Conservation (phyloP, 192 early-diverging fungal genomes). For the Jimgerdemannia flammicorona region DNA sequence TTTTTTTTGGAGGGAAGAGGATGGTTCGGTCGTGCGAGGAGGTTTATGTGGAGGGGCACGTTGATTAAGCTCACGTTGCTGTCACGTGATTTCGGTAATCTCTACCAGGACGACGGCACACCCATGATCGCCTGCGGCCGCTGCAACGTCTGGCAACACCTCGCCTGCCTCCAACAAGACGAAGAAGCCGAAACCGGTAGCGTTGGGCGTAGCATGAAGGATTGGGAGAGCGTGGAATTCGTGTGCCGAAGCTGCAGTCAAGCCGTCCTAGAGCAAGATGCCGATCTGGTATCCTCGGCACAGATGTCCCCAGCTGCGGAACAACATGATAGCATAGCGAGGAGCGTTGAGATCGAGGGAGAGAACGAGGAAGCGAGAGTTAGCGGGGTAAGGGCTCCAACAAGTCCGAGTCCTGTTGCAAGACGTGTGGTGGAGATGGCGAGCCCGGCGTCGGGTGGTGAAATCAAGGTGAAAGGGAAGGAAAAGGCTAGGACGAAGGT, state of each 20-base stretch:
- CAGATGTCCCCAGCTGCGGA: conserved; percentile 11
- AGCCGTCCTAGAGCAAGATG: conserved; percentile 6
- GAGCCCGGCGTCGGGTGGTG: not conserved
- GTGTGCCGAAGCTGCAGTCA: conserved; percentile 41
- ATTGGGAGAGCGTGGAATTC: conserved; percentile 47
- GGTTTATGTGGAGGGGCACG: too few relatives aligned
- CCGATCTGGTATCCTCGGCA: conserved; percentile 18
- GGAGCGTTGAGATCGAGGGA: not conserved
- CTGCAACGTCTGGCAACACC: conserved; percentile 72
- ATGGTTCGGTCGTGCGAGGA: not conserved
- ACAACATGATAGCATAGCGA: conserved; percentile 13
- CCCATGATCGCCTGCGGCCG: conserved; percentile 69
- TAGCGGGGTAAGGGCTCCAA: not conserved
- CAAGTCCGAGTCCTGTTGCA: not conserved
- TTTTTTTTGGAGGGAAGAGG: not conserved
- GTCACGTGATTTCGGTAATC: not conserved
- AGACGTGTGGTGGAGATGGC: not conserved
- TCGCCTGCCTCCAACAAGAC: conserved; percentile 51
- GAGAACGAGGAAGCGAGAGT: not conserved
- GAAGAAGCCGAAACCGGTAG: conserved; percentile 10
- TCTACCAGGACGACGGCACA: conserved; percentile 55
- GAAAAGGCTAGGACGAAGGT: conserved; percentile 6
- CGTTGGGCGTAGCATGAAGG: conserved; percentile 12
- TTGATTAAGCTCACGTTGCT: not conserved
- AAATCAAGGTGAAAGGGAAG: not conserved